A percentile compares a stretch with the other conserved stretches of the same genome.
These are phyloP conservation scores for Rhodamnia rubescens DNA, from an alignment of 345 rosid genomes.

Conservation along the genomic window DNA sequence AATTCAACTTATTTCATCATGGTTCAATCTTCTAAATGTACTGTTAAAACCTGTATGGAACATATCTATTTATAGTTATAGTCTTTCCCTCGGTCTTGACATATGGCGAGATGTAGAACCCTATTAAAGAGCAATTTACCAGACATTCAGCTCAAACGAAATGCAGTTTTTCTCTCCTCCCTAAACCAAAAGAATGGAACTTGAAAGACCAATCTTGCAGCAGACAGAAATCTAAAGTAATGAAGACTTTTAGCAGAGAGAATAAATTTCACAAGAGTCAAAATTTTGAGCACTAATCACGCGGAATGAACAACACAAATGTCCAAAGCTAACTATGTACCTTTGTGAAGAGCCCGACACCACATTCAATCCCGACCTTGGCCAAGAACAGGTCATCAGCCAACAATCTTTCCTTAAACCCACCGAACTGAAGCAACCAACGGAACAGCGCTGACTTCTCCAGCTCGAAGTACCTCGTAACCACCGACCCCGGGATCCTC, in stretches of 20 bases:
- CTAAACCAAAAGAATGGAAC: not conserved
- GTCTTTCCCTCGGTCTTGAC: not conserved
- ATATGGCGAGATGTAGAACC: not conserved
- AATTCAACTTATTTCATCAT: not conserved
- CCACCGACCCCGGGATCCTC: constrained; percentile 38
- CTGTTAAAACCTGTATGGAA: not conserved
- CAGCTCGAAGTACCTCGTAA: constrained; percentile 37
- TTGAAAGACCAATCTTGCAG: not conserved
- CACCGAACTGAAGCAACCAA: constrained; percentile 57
- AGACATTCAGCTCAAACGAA: not conserved
- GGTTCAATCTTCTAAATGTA: not conserved
- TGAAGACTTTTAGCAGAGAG: not conserved
- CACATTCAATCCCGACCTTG: constrained; percentile 64
- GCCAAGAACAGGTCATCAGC: constrained; percentile 65
- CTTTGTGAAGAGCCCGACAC: constrained; percentile 72
- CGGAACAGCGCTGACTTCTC: constrained; percentile 35
- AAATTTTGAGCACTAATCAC: not conserved
- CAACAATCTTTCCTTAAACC: constrained; percentile 56
- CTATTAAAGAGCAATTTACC: not conserved
- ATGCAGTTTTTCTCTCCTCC: not conserved
- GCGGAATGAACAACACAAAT: not conserved
- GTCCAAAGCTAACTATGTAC: constrained; percentile 1
- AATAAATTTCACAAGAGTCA: not conserved
- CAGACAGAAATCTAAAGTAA: not conserved
- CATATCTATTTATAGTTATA: not conserved